Base-by-base conservation (phyloP, 495 filamentous ascomycete genomes). In the Lentithecium fluviatile region DNA sequence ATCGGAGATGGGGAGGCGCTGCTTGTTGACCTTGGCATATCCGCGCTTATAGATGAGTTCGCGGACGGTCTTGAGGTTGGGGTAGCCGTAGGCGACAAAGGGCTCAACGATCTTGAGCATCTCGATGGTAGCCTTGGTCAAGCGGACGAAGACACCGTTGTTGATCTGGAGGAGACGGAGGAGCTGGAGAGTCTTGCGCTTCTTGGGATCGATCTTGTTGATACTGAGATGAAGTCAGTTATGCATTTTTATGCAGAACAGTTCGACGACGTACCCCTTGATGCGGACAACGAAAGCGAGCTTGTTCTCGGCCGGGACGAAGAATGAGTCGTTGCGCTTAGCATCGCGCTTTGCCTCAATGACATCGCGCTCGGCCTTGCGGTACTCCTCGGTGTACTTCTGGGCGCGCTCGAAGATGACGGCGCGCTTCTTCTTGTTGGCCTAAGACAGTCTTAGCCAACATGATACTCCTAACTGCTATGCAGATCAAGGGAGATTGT, bases 121-220 rank as follows among this genome's bases (percentile, higher is more conserved):
- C 85, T 97, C 92, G 67, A 86, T 76, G 71, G 95, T 98, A 60
- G 94, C 94, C 88, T 98, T 97, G 81, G 91, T 97, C 68, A 97
- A 80, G 70, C 88, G 87, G 76, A 98, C 80, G 81, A 98, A 98
- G 80, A 96, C 88, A 79, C 93, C 95, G 78, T 95, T 97, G 91
- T 98, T 98, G 89, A 98, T 97, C 83, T 98, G 94, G 76, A 97
- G 87, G 66, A 98, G 89, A 82, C 94, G 93, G 76, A 98, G 91
- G 40, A 98, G 88, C 80, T 97, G 94, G 66, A 98, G 85, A 75
- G 96, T 97, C 87, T 98, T 97, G 83, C 94, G 92, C 78, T 95
- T 95, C 88, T 98, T 97, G 74, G 94, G 94, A 75, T 94, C 85
- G 69, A 98, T 97, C 88, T 98, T 97, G 88, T 97, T 97, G 91